Base-by-base conservation (phyloP, 805 yeast species). In the Candida multigemmis region DNA sequence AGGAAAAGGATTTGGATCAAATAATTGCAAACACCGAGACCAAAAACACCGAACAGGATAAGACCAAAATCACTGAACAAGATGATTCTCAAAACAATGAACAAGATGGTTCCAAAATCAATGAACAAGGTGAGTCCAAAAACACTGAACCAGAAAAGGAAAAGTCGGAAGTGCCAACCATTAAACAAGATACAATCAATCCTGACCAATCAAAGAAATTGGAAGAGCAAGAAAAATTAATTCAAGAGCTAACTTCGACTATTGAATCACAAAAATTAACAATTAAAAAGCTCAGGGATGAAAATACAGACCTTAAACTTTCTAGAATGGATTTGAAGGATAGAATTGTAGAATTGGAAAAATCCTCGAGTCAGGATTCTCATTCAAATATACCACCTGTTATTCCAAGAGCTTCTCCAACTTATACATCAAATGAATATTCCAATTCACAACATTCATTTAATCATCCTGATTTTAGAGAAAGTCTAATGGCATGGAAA, bases 401-500 rank as follows among this genome's bases (percentile, higher is more conserved):
- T 16, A 24, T 30, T n/a, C 15, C 30, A 6, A 25, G 31, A 6
- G 22, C 31, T 3, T 23, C 30, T 11, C 26, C 27, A 11, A 19
- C 27, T 14, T 32, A 18, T 26, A 50, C 54, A 19, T 40, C 27
- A 12, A 55, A 54, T 28, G 50, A 41, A 20, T 54, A 48, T 35
- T 36, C 49, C 3, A 26, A 22, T 6, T 41, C 53, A 7, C 47
- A 43, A 19, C 54, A 29, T 30, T 41, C 21, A 32, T 31, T 11
- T 25, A 28, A 10, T 28, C 68, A 73, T 5, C 66, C 67, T 8
- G 75, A 73, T 40, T 64, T 72, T 36, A 60, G 68, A 35, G 77
- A 74, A 29, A 62, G 68, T 23, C 53, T 87, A 37, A 60, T 65
- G 45, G 74, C 72, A 37, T 87, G 93, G 93, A 76, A 74, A 37